Percentiles rank a stretch among this genome's conserved stretches.
These are phyloP conservation scores for Phoenix roebelenii DNA, from an alignment of 176 grass and related monocot species.

Conservation along the genomic window DNA sequence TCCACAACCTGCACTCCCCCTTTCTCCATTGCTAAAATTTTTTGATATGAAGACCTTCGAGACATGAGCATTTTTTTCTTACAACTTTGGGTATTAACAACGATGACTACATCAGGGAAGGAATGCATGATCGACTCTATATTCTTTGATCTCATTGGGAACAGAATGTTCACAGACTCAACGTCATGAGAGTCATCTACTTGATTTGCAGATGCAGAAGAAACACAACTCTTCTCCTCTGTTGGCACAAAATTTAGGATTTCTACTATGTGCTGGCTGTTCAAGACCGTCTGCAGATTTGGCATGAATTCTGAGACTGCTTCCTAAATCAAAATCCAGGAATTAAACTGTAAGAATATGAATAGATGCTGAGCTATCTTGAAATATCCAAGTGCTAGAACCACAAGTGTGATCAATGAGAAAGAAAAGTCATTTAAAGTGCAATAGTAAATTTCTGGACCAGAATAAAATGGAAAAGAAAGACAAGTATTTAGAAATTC, in stretches of 20 bases:
- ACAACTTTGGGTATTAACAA: slow-evolving; percentile 81
- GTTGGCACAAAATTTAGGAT: slow-evolving; percentile 32
- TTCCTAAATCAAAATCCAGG: too few relatives aligned
- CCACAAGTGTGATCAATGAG: too few relatives aligned
- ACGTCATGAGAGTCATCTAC: slow-evolving; percentile 30
- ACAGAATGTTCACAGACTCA: slow-evolving; percentile 27
- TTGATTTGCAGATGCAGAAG: slow-evolving; percentile 50
- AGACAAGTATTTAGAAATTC: too few relatives aligned
- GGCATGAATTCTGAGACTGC: too few relatives aligned
- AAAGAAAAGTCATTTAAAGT: too few relatives aligned
- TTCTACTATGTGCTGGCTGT: slow-evolving; percentile 15
- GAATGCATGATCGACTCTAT: slow-evolving; percentile 18
- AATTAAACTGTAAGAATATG: too few relatives aligned
- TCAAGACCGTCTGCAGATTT: background rate
- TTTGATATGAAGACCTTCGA: slow-evolving; percentile 75
- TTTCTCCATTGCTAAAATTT: slow-evolving; percentile 88
- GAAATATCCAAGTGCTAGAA: too few relatives aligned
- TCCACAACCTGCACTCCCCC: slow-evolving; percentile 71
- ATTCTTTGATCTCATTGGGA: slow-evolving; percentile 26
- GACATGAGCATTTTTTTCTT: slow-evolving; percentile 74
- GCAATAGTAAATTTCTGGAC: too few relatives aligned
- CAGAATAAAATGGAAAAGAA: too few relatives aligned
- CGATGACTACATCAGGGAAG: slow-evolving; percentile 37
- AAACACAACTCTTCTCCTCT: slow-evolving; percentile 37
- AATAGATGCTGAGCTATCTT: too few relatives aligned